These are phyloP conservation scores for Yarrowia deformans DNA, from an alignment of 805 yeast species.

Conservation along the genomic window DNA sequence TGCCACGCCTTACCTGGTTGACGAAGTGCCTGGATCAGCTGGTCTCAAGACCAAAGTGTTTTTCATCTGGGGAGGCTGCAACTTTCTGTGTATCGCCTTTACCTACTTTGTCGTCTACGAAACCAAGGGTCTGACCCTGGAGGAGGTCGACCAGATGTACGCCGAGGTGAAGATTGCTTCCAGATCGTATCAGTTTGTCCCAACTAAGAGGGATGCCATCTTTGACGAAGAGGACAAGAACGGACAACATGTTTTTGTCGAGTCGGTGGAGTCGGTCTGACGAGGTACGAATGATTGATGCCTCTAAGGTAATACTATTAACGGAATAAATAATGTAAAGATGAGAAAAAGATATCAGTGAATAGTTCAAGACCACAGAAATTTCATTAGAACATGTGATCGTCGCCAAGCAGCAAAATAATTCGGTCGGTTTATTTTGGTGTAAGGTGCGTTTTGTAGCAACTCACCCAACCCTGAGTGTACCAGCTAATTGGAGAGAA, in stretches of 20 bases:
- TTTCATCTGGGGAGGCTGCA: conserved; percentile 46
- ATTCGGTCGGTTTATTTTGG: no score
- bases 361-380: no score
- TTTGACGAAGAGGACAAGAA: background rate
- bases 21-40: conserved; percentile 60
- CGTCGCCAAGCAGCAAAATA: no score
- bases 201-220: no score
- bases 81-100: conserved; percentile 41
- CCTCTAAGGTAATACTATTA: no score
- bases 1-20: conserved; percentile 46
- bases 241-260: conserved; percentile 13
- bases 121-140: conserved; percentile 73
- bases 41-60: conserved; percentile 52
- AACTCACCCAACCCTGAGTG: no score
- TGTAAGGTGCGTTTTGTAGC: no score
- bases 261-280: background rate
- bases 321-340: no score
- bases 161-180: conserved; percentile 42
- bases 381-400: no score
- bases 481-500: no score
- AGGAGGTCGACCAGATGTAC: conserved; percentile 73
- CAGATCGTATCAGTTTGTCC: conserved; percentile 21
- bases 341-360: no score
- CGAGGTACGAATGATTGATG: no score
- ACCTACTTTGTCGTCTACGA: conserved; percentile 65